phyloP scores from a whole-genome alignment of 305 asterid genomes.

The Rubia balearica region DNA sequence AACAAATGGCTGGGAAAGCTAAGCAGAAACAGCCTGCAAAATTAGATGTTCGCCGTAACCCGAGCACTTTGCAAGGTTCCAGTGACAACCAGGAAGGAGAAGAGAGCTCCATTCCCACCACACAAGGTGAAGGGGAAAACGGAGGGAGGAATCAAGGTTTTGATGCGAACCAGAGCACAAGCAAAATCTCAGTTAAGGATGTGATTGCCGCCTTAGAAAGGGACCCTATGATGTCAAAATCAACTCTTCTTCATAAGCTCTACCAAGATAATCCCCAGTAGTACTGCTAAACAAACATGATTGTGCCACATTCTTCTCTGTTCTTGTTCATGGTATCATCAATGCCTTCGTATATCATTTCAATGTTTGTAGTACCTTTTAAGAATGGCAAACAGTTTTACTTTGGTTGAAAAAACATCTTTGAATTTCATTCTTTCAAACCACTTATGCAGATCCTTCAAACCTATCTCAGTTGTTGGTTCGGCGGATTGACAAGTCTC shows the following conservation, averaged over 20 bases:
- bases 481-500: no score
- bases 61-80: not conserved
- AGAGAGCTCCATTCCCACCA: not conserved
- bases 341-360: no score
- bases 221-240: not conserved
- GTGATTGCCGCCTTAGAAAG: not conserved
- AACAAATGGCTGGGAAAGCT: constrained; percentile 45
- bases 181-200: not conserved
- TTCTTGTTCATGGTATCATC: no score
- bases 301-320: no score
- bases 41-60: constrained; percentile 25
- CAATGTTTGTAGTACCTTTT: no score
- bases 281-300: no score
- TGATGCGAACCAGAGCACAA: not conserved
- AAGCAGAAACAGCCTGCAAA: constrained; percentile 62
- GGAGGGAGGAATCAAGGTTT: not conserved
- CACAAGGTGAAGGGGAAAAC: not conserved
- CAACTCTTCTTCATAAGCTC: not conserved
- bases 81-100: not conserved
- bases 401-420: no score
- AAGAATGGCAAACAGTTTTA: constrained; percentile 30
- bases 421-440: no score
- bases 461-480: no score
- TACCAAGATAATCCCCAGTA: not conserved
- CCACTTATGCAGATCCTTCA: no score